A percentile compares a stretch with the other conserved stretches of the same genome.
phyloP scores from a whole-genome alignment of 768 basidiomycete genomes.

The Tephrocybe sp. region DNA sequence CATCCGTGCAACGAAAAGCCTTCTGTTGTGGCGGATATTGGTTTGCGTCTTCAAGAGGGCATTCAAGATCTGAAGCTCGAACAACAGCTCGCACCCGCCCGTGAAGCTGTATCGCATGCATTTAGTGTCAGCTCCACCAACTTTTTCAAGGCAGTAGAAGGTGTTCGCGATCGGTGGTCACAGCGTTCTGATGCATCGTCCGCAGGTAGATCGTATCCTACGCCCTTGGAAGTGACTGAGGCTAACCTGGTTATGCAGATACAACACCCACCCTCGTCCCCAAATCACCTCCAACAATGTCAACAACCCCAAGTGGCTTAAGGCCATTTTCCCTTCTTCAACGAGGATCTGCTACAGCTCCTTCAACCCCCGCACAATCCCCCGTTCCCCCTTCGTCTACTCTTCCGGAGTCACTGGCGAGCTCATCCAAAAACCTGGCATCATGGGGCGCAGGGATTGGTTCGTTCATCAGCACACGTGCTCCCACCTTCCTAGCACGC shows the following conservation, averaged over 20 bases:
- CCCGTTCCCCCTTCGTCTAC: constrained; percentile 1
- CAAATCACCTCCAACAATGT: constrained; percentile 6
- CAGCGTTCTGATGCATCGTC: constrained; percentile 26
- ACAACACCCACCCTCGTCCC: not conserved
- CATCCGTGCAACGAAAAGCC: constrained; percentile 94
- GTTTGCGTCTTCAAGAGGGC: constrained; percentile 88
- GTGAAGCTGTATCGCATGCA: constrained; percentile 84
- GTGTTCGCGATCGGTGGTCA: constrained; percentile 74
- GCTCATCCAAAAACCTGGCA: constrained; percentile 15
- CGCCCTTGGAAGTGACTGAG: constrained; percentile 38
- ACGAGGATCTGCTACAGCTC: not conserved
- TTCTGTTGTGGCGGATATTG: constrained; percentile 86
- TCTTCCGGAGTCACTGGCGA: constrained; percentile 6
- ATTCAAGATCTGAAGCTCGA: constrained; percentile 92
- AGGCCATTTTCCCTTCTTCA: constrained; percentile 18
- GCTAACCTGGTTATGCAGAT: constrained; percentile 27
- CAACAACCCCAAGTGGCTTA: constrained; percentile 2
- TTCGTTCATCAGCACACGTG: constrained; percentile 18
- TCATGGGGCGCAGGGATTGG: constrained; percentile 20
- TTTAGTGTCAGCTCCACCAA: constrained; percentile 70
- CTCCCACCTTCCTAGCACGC: constrained; percentile 16
- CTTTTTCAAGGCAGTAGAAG: constrained; percentile 89
- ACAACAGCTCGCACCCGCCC: constrained; percentile 89
- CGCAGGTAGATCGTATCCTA: constrained; percentile 27
- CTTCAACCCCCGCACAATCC: constrained; percentile 2